Evolutionary conservation across 306 rosid genomes (phyloP), one percentile per base, ranked within the genome.

Genomic region (Pyrus pyrifolia): DNA sequence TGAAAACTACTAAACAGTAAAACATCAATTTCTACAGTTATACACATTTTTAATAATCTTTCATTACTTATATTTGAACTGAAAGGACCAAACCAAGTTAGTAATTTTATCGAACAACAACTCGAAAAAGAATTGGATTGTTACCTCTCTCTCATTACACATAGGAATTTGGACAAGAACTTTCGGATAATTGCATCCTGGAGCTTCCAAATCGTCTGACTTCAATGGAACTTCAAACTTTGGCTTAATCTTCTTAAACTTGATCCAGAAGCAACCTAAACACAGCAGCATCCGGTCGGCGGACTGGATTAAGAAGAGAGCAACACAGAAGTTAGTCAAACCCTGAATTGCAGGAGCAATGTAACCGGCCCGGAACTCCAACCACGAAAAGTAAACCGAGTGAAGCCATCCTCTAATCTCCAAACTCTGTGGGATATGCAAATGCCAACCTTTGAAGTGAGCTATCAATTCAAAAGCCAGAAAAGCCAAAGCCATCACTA

Each of bases 61-160:
- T 40, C 52, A 46, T 21, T 53, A 6, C 27, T 71, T 21, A 57
- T 6, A 55, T 55, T 52, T 71, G 46, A 4, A 71, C 12, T 12
- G 2, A 21, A 35, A 12, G 38, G 52, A 55, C 35, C 27, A 13
- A n/a, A 13, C 18, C 25, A 27, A 23, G 23, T 10, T 60, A 25
- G 65, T 4, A 35, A 57, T 58, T 57, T 7, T 13, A 31, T 35
- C 22, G 8, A 72, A 75, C 51, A 14, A 45, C 13, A 46, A 46
- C 33, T 58, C 52, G 44, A 17, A 75, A 65, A 67, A 29, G 38
- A 15, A 29, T 21, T 52, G 25, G 70, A 58, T 31, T 23, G 68
- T 76, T 66, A 90, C 96, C 96, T 90, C 96, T 85, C 81, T 88
- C 82, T 90, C 96, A 76, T 90, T 90, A 66, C 96, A 90, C 96